Evolutionary conservation across 75 land plant genomes (phyloP).

Genomic region (Cunninghamia lanceolata): DNA sequence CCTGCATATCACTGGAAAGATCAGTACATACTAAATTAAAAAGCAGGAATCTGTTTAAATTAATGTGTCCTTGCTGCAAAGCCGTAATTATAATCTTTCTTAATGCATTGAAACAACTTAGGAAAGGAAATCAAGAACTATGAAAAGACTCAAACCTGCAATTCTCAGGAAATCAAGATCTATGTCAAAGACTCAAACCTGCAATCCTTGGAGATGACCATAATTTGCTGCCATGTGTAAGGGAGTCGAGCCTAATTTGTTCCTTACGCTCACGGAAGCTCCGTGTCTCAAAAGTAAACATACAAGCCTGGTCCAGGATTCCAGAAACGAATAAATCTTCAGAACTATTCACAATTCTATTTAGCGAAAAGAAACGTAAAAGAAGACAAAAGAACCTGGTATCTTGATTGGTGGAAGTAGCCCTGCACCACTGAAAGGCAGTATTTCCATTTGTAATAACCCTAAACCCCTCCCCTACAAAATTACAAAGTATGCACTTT

Average conservation of each 20-base stretch:
- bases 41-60: too few relatives aligned
- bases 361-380: too few relatives aligned
- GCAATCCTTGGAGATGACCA: conserved; percentile 57
- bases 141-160: too few relatives aligned
- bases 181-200: conserved; percentile 11
- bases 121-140: too few relatives aligned
- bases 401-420: conserved; percentile 4
- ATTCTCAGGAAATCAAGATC: too few relatives aligned
- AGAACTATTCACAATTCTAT: background rate
- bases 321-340: background rate
- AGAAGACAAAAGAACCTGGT: conserved; percentile 14
- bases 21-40: too few relatives aligned
- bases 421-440: conserved; percentile 54
- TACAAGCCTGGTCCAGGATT: conserved; percentile 16
- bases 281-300: conserved; percentile 44
- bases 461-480: too few relatives aligned
- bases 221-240: conserved; percentile 63
- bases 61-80: too few relatives aligned
- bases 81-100: too few relatives aligned
- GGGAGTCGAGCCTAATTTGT: conserved; percentile 56
- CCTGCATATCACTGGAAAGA: background rate
- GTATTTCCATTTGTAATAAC: too few relatives aligned
- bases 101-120: too few relatives aligned
- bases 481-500: too few relatives aligned
- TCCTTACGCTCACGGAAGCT: conserved; percentile 33